A percentile compares a stretch with the other conserved stretches of the same genome.
phyloP scores from a whole-genome alignment of 371 early-diverging fungal species.

The Mortierella sp. region DNA sequence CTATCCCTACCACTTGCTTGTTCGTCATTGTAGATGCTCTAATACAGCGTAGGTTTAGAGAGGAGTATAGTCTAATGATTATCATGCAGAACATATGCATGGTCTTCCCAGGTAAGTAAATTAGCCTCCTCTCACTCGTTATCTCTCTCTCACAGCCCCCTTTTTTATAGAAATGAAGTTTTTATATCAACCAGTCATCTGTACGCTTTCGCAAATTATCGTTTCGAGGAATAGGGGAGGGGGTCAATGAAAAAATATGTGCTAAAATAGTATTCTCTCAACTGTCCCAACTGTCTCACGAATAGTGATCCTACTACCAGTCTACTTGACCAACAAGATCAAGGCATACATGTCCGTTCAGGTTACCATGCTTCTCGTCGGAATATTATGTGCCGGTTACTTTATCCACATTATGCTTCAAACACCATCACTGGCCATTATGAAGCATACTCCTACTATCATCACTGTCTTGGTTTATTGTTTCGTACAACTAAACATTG shows the following conservation, averaged over 20 bases:
- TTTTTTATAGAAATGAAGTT: no score
- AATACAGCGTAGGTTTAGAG: background rate
- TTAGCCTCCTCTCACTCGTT: no score
- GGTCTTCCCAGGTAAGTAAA: constrained; percentile 5
- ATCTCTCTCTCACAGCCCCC: no score
- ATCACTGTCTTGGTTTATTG: constrained; percentile 10
- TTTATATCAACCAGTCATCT: background rate
- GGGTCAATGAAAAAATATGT: background rate
- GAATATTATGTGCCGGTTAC: constrained; percentile 3
- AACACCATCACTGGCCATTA: background rate
- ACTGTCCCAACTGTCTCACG: background rate
- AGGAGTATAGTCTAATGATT: background rate
- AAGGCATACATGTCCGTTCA: background rate
- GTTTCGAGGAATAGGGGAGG: background rate
- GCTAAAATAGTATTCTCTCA: background rate
- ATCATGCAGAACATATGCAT: background rate
- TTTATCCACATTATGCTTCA: constrained; percentile 3
- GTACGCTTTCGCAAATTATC: background rate
- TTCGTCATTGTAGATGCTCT: constrained; percentile 4
- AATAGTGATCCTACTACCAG: background rate
- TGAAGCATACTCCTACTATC: background rate
- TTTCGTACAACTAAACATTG: constrained; percentile 3
- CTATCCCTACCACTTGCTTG: background rate
- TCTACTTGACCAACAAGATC: constrained; percentile 1
- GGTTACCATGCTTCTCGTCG: background rate